Percentiles rank a stretch among this genome's conserved stretches.
Evolutionary conservation across 139 green algal species (phyloP).

Genomic region (Axilococcus clingmanii): DNA sequence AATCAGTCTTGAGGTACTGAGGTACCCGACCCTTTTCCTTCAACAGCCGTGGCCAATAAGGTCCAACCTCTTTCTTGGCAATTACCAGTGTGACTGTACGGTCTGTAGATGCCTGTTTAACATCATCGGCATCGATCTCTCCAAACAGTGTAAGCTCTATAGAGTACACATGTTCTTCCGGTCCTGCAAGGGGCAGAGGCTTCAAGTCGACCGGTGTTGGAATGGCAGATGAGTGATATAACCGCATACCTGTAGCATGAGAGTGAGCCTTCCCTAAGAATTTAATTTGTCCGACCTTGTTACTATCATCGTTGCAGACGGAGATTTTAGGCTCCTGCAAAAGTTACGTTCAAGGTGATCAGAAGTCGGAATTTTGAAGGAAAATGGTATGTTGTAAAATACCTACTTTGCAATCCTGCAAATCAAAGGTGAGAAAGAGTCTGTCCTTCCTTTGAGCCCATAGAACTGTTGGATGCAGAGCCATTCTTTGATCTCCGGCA

Average conservation of each 20-base stretch:
- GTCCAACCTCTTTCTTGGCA: slow-evolving; percentile 44
- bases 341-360: background rate
- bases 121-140: slow-evolving; percentile 44
- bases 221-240: background rate
- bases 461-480: slow-evolving; percentile 37
- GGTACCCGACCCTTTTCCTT: slow-evolving; percentile 34
- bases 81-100: slow-evolving; percentile 55
- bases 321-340: slow-evolving; percentile 36
- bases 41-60: slow-evolving; percentile 55
- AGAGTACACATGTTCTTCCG: slow-evolving; percentile 41
- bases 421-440: slow-evolving; percentile 67
- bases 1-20: slow-evolving; percentile 42
- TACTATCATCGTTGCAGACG: slow-evolving; percentile 43
- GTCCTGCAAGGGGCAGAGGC: slow-evolving; percentile 1
- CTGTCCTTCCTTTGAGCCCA: slow-evolving; percentile 65
- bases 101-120: slow-evolving; percentile 41
- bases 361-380: no score
- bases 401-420: slow-evolving; percentile 44
- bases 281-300: slow-evolving; percentile 32
- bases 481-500: no score
- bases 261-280: slow-evolving; percentile 45
- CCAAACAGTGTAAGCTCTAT: slow-evolving; percentile 51
- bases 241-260: slow-evolving; percentile 31
- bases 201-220: background rate
- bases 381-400: background rate